Evolutionary conservation across 2,329 filamentous ascomycete genomes (phyloP).

Genomic region (Talaromyces funiculosus): DNA sequence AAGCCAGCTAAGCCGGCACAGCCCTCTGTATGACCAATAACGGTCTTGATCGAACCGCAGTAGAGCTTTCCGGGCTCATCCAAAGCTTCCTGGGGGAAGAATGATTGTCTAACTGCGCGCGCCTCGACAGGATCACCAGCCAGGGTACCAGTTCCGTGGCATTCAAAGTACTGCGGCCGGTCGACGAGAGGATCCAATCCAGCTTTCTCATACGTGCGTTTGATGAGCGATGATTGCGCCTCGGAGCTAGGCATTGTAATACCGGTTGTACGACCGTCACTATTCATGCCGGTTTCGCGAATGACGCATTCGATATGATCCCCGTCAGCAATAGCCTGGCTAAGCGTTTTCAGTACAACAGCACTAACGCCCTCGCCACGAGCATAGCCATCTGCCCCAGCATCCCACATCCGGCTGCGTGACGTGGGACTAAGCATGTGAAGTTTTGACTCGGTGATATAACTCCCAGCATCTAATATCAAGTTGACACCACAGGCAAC

Average conservation of each 20-base stretch:
- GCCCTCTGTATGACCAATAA: constrained; percentile 30
- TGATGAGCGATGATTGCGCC: constrained; percentile 35
- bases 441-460: constrained; percentile 27
- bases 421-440: constrained; percentile 50
- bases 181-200: too few relatives aligned
- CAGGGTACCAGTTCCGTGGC: constrained; percentile 35
- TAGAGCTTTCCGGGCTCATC: background rate
- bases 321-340: constrained; percentile 40
- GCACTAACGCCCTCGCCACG: constrained; percentile 48
- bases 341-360: constrained; percentile 47
- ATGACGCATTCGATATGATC: constrained; percentile 37
- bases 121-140: constrained; percentile 21
- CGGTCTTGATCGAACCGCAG: background rate
- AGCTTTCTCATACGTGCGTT: constrained; percentile 28
- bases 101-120: constrained; percentile 3
- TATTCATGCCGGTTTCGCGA: constrained; percentile 26
- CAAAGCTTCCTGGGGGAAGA: too few relatives aligned
- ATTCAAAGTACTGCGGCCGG: constrained; percentile 41
- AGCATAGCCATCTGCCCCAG: constrained; percentile 43
- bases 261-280: constrained; percentile 26
- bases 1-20: constrained; percentile 1
- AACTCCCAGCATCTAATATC: constrained; percentile 26
- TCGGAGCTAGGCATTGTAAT: constrained; percentile 26
- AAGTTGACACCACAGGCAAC: constrained; percentile 23
- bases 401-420: constrained; percentile 46